Evolutionary conservation across 2,329 filamentous ascomycete genomes (phyloP).

Genomic region (Zalaria sp.): DNA sequence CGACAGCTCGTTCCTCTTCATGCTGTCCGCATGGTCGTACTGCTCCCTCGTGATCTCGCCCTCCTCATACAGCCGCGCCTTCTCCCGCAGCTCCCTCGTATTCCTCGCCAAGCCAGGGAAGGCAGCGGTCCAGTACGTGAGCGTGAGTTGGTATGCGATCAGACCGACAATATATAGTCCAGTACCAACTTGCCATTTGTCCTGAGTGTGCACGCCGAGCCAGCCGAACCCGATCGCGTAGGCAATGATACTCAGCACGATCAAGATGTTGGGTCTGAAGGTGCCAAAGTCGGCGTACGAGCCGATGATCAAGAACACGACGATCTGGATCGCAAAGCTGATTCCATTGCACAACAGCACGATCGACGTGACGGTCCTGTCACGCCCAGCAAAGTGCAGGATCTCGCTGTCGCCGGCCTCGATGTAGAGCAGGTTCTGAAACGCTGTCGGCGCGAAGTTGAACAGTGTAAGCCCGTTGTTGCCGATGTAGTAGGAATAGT

Average conservation of each 20-base stretch:
- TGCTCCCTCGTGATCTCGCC: constrained; percentile 43
- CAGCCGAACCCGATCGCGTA: constrained; percentile 53
- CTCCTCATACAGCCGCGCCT: constrained; percentile 33
- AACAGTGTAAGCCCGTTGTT: constrained; percentile 49
- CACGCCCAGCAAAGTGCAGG: constrained; percentile 40
- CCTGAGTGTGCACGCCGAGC: constrained; percentile 47
- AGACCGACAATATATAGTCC: constrained; percentile 53
- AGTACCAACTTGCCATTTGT: constrained; percentile 45
- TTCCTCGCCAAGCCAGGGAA: constrained; percentile 45
- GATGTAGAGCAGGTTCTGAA: constrained; percentile 49
- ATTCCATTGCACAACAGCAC: constrained; percentile 53
- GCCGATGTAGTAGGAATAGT: constrained; percentile 46
- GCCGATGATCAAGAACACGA: constrained; percentile 39
- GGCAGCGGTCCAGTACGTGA: constrained; percentile 57
- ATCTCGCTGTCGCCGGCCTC: constrained; percentile 41
- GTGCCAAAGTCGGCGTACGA: constrained; percentile 50
- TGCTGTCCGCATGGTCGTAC: constrained; percentile 46
- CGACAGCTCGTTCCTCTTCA: constrained; percentile 49
- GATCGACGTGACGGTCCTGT: constrained; percentile 49
- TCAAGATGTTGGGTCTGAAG: constrained; percentile 48
- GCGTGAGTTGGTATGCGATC: constrained; percentile 51
- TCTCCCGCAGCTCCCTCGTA: constrained; percentile 33
- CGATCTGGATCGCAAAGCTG: constrained; percentile 51
- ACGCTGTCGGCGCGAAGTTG: constrained; percentile 51
- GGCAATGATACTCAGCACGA: constrained; percentile 45